Conservation (phyloP, 805 yeast species). For the Wickerhamiella slavikovae region DNA sequence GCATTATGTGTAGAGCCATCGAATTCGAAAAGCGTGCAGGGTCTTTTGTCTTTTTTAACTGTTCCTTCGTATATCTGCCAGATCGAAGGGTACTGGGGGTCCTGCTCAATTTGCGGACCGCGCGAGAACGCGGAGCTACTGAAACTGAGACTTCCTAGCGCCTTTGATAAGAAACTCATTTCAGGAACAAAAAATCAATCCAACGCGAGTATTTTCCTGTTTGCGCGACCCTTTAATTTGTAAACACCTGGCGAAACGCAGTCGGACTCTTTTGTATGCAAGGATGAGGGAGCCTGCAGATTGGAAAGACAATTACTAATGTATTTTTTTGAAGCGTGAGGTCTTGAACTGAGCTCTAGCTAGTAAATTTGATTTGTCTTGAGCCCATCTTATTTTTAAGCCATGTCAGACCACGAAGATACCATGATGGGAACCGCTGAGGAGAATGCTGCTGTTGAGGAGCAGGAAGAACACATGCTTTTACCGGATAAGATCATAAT, state of each 20-base stretch:
- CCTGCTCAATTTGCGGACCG: conserved; percentile 9
- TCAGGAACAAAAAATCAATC: too few species aligned
- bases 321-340: too few species aligned
- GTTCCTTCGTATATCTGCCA: conserved; percentile 50
- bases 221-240: too few species aligned
- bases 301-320: too few species aligned
- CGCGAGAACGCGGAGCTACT: conserved; percentile 18
- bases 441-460: not conserved
- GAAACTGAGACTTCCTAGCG: conserved; percentile 25
- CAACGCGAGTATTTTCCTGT: too few species aligned
- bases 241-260: too few species aligned
- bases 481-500: conserved; percentile 9
- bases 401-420: not conserved
- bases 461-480: not conserved
- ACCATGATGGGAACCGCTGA: not conserved
- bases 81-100: conserved; percentile 22
- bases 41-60: conserved; percentile 23
- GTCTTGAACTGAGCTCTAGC: too few species aligned
- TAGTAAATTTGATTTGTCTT: too few species aligned
- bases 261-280: too few species aligned
- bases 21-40: conserved; percentile 48
- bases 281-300: too few species aligned
- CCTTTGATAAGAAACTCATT: conserved; percentile 53
- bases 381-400: too few species aligned
- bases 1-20: conserved; percentile 22